A percentile compares a stretch with the other conserved stretches of the same genome.
Evolutionary conservation across 176 grass and related monocot genomes (phyloP).

Genomic region (Hordeum vulgare): MorexV3_pseudomolecules_assembly NC_058522.1:488893685-488894184

Average conservation of each 20-base stretch:
- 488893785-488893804: background rate
- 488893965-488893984: slow-evolving; percentile 71
- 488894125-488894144: background rate
- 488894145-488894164: background rate
- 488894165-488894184: background rate
- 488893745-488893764: background rate
- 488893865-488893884: background rate
- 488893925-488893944: slow-evolving; percentile 63
- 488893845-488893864: background rate
- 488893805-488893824: background rate
- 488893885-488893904: background rate
- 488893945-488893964: slow-evolving; percentile 72
- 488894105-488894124: background rate
- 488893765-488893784: background rate
- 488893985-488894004: slow-evolving; percentile 64
- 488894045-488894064: slow-evolving; percentile 68
- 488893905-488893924: slow-evolving; percentile 20
- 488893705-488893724: background rate
- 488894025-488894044: slow-evolving; percentile 83
- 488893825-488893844: background rate
- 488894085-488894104: background rate
- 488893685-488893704: background rate
- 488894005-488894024: slow-evolving; percentile 83
- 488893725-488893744: background rate
- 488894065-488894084: background rate